A percentile compares a stretch with the other conserved stretches of the same genome.
phyloP scores from a whole-genome alignment of 495 filamentous ascomycete species.

The Neurospora tetraspora region DNA sequence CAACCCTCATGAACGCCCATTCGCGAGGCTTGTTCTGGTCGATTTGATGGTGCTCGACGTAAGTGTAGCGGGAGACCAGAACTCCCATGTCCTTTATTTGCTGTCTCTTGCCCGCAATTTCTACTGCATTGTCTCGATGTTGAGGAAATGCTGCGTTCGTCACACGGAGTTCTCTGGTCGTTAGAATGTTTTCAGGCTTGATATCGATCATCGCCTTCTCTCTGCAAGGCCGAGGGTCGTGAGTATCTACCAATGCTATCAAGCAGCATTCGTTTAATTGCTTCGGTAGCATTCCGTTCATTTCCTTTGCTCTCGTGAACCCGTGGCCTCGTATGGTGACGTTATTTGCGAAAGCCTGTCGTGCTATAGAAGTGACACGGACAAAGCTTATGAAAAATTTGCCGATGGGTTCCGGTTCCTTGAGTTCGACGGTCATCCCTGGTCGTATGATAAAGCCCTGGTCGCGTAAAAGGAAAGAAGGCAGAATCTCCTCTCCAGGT shows the following conservation, averaged over 20 bases:
- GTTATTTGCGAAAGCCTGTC: background rate
- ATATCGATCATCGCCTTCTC: conserved; percentile 39
- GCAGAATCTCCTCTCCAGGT: background rate
- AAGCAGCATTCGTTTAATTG: conserved; percentile 33
- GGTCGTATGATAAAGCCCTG: background rate
- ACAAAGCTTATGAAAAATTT: conserved; percentile 2
- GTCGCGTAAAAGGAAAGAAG: background rate
- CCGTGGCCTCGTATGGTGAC: conserved; percentile 3
- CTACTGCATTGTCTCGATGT: conserved; percentile 11
- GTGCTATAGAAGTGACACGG: conserved; percentile 2
- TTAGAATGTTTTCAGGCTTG: conserved; percentile 21
- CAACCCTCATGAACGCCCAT: conserved; percentile 18
- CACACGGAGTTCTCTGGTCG: conserved; percentile 32
- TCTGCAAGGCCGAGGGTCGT: conserved; percentile 26
- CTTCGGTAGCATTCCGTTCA: background rate
- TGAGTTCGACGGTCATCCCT: background rate
- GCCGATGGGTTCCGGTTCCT: background rate
- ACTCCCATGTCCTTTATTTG: conserved; percentile 17
- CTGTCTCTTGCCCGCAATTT: background rate
- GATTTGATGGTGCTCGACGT: conserved; percentile 13
- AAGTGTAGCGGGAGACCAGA: conserved; percentile 32
- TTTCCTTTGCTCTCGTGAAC: background rate
- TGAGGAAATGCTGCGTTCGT: conserved; percentile 44
- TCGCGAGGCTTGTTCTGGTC: conserved; percentile 17
- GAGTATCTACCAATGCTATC: conserved; percentile 35